Base-by-base conservation (phyloP, 2,329 filamentous ascomycete genomes). In the Talaromyces sp. region DNA sequence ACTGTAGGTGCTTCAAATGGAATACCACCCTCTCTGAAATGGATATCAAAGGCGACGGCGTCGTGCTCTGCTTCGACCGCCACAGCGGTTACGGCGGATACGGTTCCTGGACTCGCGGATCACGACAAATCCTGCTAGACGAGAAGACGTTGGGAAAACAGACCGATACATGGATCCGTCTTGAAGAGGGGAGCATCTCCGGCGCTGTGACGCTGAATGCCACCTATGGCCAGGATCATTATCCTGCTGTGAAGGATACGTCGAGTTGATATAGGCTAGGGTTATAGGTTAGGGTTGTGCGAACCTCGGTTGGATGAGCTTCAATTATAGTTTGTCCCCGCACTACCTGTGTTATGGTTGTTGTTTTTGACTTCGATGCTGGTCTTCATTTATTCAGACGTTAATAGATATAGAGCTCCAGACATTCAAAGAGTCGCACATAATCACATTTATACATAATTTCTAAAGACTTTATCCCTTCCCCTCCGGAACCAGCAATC, bases 61-160 rank as follows among this genome's bases (percentile, higher is more conserved):
- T 80, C 5, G 72, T 76, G 51, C 66, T 84, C 69, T 90, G 89
- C 70, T 86, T 86, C 68, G 87, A 87, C 5, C 85, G 89, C 68
- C 88, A 89, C 69, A 84, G 86, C 0, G 89, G 89, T 0, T 91
- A 91, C 64, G 89, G 89, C 0, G 89, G 89, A 0, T 91, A 91
- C 69, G 87, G 88, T 0, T 80, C 81, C 54, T 90, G 85, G 85
- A 83, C 84, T 10, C 83, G 89, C 0, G 89, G 89, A 1, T 82
- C 83, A 4, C 79, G 87, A 1, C 84, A 89, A 69, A 76, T 90
- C 13, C 69, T 80, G 1, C 69, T 89, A 1, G 76, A 80, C 1
- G 77, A 84, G 47, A 72, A 77, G 1, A 74, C 74, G 25, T 70
- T 86, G 17, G 47, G 49, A 17, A 70, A 70, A 5, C 80, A 81